Base-by-base conservation (phyloP, 2,329 filamentous ascomycete species). In the Mycosphaerelloides madeirae region DNA sequence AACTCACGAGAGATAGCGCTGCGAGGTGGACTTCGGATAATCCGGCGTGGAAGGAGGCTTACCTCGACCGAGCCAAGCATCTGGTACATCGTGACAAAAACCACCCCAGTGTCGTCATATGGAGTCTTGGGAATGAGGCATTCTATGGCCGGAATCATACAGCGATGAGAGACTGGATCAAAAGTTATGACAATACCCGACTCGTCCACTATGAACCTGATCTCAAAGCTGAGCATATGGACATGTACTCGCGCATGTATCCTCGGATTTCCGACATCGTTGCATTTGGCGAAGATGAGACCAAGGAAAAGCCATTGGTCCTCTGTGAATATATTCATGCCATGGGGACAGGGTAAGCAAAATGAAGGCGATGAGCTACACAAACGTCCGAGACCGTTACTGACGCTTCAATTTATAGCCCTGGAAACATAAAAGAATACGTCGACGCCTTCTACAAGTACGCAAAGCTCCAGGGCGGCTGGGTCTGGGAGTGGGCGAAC, bases 331-430 rank as follows among this genome's bases (percentile, higher is more conserved):
- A 72, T 46, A 71, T 67, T 0, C 75, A 77, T 55, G 82, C 84
- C 1, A 87, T 87, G 84, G 84, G 84, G 5, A 87, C 87, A 55
- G 84, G 83, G n/a, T n/a, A n/a, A n/a, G n/a, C n/a, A n/a, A n/a
- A n/a, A n/a, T n/a, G n/a, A n/a, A n/a, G n/a, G n/a, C n/a, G n/a
- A n/a, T n/a, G n/a, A n/a, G n/a, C n/a, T n/a, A n/a, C n/a, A n/a
- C n/a, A n/a, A n/a, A n/a, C n/a, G n/a, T n/a, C n/a, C n/a, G n/a
- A n/a, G n/a, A n/a, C n/a, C n/a, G n/a, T n/a, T n/a, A n/a, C n/a
- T n/a, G n/a, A n/a, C n/a, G n/a, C n/a, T n/a, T n/a, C n/a, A n/a
- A n/a, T n/a, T n/a, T n/a, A n/a, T n/a, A n/a, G n/a, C 0, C 84
- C 84, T 0, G 84, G 84, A 1, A 78, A 77, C 28, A 70, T 87